Percentiles rank a stretch among this genome's conserved stretches.
These are phyloP conservation scores for Voacanga thouarsii DNA, from an alignment of 257 asterid species.

Conservation along the genomic window DNA sequence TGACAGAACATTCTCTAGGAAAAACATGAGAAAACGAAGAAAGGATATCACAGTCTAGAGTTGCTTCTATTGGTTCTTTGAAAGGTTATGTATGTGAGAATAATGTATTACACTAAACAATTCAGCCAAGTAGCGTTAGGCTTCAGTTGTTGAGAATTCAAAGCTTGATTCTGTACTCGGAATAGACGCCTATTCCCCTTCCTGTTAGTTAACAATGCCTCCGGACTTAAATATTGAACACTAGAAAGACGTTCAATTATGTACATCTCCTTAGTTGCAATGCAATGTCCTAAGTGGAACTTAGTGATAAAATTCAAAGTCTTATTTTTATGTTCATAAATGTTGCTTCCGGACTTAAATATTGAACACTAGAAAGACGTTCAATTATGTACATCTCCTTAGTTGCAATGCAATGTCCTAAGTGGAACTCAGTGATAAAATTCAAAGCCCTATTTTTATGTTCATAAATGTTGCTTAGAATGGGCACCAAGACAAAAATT, in stretches of 20 bases:
- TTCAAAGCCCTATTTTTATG: not conserved
- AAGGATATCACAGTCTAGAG: not conserved
- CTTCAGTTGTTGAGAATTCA: not conserved
- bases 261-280: not conserved
- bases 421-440: not conserved
- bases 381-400: not conserved
- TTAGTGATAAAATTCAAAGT: not conserved
- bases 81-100: not conserved
- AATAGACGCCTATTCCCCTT: not conserved
- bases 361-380: not conserved
- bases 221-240: not conserved
- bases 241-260: not conserved
- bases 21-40: not conserved
- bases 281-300: not conserved
- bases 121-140: not conserved
- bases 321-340: not conserved
- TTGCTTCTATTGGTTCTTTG: not conserved
- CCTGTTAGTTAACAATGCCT: no score
- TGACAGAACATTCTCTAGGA: not conserved
- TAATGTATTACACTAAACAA: not conserved
- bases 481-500: not conserved
- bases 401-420: not conserved
- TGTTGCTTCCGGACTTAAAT: not conserved
- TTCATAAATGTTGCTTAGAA: not conserved
- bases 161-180: not conserved